Conservation (phyloP, 345 rosid species). For the Populus nigra region DNA sequence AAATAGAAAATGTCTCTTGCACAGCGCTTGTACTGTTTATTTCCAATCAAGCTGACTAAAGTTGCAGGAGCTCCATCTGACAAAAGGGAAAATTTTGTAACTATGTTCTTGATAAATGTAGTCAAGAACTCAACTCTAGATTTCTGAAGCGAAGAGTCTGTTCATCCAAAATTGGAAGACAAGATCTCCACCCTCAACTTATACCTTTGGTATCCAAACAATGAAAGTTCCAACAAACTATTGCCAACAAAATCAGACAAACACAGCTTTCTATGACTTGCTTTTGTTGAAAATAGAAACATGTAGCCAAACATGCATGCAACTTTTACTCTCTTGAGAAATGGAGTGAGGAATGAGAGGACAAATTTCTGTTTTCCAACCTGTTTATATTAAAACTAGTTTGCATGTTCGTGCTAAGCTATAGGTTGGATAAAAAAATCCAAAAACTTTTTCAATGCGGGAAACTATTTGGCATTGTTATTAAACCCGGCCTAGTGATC, state of each 20-base stretch:
- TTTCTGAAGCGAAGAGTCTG: neutral
- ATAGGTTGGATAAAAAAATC: too few species aligned
- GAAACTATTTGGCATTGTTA: too few species aligned
- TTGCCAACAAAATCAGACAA: neutral
- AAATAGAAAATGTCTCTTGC: conserved; percentile 90
- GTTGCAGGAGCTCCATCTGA: conserved; percentile 90
- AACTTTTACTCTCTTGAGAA: neutral
- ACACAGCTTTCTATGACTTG: neutral
- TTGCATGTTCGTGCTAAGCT: too few species aligned
- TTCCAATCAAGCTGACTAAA: conserved; percentile 87
- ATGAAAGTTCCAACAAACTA: neutral
- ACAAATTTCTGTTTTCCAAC: too few species aligned
- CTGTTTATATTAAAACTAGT: too few species aligned
- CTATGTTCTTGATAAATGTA: neutral
- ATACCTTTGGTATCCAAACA: too few species aligned
- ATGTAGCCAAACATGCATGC: neutral
- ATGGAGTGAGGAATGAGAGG: neutral
- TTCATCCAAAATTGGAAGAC: neutral
- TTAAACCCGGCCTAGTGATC: too few species aligned
- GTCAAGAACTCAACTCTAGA: neutral
- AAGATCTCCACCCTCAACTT: neutral
- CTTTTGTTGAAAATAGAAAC: neutral
- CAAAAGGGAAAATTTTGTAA: conserved; percentile 11
- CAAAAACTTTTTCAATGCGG: too few species aligned
- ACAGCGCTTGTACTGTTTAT: conserved; percentile 84